These are phyloP conservation scores for Podospora pseudocomata DNA, from an alignment of 495 filamentous ascomycete genomes.

Conservation along the genomic window DNA sequence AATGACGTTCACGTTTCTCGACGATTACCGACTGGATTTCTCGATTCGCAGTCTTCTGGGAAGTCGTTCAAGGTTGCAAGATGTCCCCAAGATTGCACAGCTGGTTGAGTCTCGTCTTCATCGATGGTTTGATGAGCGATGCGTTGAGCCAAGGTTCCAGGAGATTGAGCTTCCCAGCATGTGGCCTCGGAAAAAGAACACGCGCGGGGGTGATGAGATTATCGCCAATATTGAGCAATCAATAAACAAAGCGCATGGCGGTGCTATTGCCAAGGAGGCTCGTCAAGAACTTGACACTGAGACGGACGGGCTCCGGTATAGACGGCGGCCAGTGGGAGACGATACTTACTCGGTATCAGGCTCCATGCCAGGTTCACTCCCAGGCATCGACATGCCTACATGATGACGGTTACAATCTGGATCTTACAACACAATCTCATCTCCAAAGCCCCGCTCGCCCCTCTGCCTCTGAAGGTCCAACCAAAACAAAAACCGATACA, in stretches of 20 bases:
- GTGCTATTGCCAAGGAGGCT: slow-evolving; percentile 46
- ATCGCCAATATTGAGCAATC: slow-evolving; percentile 40
- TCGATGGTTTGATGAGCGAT: slow-evolving; percentile 94
- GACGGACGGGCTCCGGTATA: slow-evolving; percentile 37
- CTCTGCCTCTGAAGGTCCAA: background rate
- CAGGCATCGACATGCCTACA: slow-evolving; percentile 25
- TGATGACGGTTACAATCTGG: slow-evolving; percentile 7
- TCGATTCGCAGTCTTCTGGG: slow-evolving; percentile 89
- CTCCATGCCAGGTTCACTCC: slow-evolving; percentile 33
- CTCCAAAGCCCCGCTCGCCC: background rate
- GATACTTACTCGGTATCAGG: slow-evolving; percentile 35
- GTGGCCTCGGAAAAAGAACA: slow-evolving; percentile 88
- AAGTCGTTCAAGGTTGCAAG: slow-evolving; percentile 81
- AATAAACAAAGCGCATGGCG: slow-evolving; percentile 46
- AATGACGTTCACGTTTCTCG: slow-evolving; percentile 89
- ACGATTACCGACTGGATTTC: slow-evolving; percentile 92
- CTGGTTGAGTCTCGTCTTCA: slow-evolving; percentile 87
- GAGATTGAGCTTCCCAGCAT: slow-evolving; percentile 89
- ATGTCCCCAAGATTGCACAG: slow-evolving; percentile 96
- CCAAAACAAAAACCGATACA: background rate
- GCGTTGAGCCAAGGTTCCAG: slow-evolving; percentile 92
- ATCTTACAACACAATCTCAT: background rate
- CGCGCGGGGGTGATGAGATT: slow-evolving; percentile 58
- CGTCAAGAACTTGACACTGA: slow-evolving; percentile 48
- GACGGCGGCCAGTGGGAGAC: slow-evolving; percentile 33